Percentiles rank a stretch among this genome's conserved stretches.
These are phyloP conservation scores for Wallacemonas sp. DNA, from an alignment of 208 protist species.

Conservation along the genomic window DNA sequence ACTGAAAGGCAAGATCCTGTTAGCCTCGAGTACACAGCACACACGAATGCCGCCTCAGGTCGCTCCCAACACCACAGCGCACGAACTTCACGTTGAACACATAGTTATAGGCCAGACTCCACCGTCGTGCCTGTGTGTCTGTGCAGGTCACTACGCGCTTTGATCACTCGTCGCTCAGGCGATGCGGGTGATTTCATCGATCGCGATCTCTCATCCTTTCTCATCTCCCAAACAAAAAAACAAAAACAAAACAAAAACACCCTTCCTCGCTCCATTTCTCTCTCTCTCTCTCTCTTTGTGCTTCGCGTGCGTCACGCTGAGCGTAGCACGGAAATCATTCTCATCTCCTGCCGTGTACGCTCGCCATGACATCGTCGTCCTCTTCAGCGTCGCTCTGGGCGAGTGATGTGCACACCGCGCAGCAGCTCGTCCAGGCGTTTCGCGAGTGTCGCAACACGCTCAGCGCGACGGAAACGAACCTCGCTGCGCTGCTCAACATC, in stretches of 20 bases:
- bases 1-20: too few relatives aligned
- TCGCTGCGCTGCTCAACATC: conserved; percentile 59
- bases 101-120: too few relatives aligned
- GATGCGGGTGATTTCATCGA: too few relatives aligned
- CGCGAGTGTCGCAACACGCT: conserved; percentile 70
- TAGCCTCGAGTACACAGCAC: too few relatives aligned
- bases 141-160: too few relatives aligned
- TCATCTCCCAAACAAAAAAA: too few relatives aligned
- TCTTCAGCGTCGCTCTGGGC: not conserved
- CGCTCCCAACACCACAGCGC: too few relatives aligned
- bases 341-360: not conserved
- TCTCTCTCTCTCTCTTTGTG: conserved; percentile 1
- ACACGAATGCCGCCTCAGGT: not conserved
- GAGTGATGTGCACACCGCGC: conserved; percentile 10
- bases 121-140: too few relatives aligned
- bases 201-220: too few relatives aligned
- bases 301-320: not conserved
- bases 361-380: not conserved
- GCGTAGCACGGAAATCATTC: too few relatives aligned
- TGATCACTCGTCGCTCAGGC: too few relatives aligned
- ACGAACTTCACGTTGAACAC: too few relatives aligned
- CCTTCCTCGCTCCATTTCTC: not conserved
- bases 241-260: not conserved
- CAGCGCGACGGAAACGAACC: conserved; percentile 35
- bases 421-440: conserved; percentile 52